Percentiles rank a stretch among this genome's conserved stretches.
Evolutionary conservation across 106 monocot species (phyloP).

Genomic region (Apostasia ramifera): DNA sequence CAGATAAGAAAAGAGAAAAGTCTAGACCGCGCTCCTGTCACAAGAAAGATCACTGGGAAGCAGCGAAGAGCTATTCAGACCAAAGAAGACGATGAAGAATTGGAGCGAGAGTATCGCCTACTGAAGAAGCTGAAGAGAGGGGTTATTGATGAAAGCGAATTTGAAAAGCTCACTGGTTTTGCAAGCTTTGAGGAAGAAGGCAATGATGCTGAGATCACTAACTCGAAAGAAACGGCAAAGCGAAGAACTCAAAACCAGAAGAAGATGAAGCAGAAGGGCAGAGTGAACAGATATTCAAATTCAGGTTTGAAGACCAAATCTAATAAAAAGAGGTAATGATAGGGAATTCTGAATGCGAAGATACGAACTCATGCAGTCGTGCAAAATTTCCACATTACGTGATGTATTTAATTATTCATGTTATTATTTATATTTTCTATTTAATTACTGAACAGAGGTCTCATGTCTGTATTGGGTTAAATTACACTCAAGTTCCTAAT

Average conservation of each 20-base stretch:
- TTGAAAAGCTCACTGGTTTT: constrained; percentile 69
- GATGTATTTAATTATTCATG: no score
- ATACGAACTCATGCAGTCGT: no score
- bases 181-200: constrained; percentile 19
- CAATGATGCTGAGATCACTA: not conserved
- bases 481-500: no score
- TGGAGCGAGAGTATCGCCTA: constrained; percentile 75
- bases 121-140: constrained; percentile 88
- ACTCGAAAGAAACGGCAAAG: not conserved
- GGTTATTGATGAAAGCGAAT: constrained; percentile 77
- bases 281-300: not conserved
- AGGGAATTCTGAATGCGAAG: no score
- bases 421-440: no score
- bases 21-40: not conserved
- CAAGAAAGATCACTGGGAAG: constrained; percentile 79
- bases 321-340: no score
- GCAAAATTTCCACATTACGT: no score
- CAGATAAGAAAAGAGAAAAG: constrained; percentile 22
- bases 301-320: no score
- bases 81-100: constrained; percentile 78
- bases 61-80: constrained; percentile 68
- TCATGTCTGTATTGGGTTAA: no score
- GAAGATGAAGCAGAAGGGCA: not conserved
- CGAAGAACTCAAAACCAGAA: not conserved
- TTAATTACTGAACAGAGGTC: no score